A percentile compares a stretch with the other conserved stretches of the same genome.
phyloP scores from a whole-genome alignment of 768 basidiomycete species.

The Boletus reticuloceps region DNA sequence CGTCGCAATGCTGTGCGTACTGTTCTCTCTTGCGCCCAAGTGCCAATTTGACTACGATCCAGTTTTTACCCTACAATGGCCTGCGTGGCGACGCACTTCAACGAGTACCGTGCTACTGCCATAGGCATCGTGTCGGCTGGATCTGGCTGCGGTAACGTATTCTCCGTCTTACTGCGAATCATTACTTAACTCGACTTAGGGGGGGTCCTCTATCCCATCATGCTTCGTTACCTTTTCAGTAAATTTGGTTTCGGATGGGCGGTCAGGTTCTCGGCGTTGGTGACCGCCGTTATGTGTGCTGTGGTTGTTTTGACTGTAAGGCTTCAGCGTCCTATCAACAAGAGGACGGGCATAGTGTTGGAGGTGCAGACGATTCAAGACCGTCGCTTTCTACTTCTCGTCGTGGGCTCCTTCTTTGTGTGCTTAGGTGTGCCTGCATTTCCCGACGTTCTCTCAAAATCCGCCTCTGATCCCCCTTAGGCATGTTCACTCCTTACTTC shows the following conservation, averaged over 20 bases:
- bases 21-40: neutral
- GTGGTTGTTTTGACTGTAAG: slow-evolving; percentile 48
- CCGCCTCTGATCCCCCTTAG: slow-evolving; percentile 33
- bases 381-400: slow-evolving; percentile 49
- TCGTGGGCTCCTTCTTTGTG: slow-evolving; percentile 53
- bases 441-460: neutral
- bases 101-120: slow-evolving; percentile 64
- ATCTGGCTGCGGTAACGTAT: slow-evolving; percentile 52
- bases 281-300: slow-evolving; percentile 47
- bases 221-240: slow-evolving; percentile 56
- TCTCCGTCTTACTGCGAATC: slow-evolving; percentile 15
- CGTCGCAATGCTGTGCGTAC: slow-evolving; percentile 59
- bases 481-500: slow-evolving; percentile 70
- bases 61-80: slow-evolving; percentile 73
- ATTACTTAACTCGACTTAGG: slow-evolving; percentile 38
- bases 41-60: slow-evolving; percentile 4
- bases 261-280: slow-evolving; percentile 54
- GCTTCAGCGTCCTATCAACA: slow-evolving; percentile 22
- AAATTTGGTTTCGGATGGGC: slow-evolving; percentile 61
- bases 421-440: slow-evolving; percentile 49
- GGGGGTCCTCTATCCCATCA: slow-evolving; percentile 66
- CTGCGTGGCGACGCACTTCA: slow-evolving; percentile 65
- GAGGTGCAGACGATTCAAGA: slow-evolving; percentile 41
- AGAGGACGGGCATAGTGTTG: slow-evolving; percentile 17
- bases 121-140: slow-evolving; percentile 70